phyloP scores from a whole-genome alignment of 805 yeast species.

The Candida piceae region DNA sequence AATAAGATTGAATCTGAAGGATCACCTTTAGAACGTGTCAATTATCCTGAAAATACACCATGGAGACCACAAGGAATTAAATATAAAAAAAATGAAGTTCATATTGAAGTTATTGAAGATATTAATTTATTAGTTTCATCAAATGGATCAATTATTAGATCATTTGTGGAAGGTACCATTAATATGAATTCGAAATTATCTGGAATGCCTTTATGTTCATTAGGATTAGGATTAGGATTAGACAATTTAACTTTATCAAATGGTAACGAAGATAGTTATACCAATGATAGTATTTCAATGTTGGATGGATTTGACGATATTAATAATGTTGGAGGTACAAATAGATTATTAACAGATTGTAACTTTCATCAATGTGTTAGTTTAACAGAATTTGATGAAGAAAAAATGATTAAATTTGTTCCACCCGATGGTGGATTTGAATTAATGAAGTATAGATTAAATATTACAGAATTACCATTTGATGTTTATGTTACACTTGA shows the following conservation, averaged over 20 bases:
- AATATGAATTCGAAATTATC: constrained; percentile 65
- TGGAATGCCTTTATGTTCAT: constrained; percentile 80
- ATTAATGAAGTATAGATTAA: constrained; percentile 66
- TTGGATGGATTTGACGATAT: background rate
- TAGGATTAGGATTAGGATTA: constrained; percentile 54
- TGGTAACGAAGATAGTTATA: too few species aligned
- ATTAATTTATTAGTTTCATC: constrained; percentile 65
- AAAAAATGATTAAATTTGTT: constrained; percentile 60
- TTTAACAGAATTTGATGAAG: constrained; percentile 59
- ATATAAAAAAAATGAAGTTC: constrained; percentile 78
- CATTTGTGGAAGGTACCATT: constrained; percentile 74
- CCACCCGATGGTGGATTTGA: constrained; percentile 91
- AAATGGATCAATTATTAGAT: constrained; percentile 57
- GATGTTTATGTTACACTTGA: constrained; percentile 51
- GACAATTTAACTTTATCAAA: too few species aligned
- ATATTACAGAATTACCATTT: constrained; percentile 67
- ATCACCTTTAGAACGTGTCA: constrained; percentile 8
- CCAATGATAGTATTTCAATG: background rate
- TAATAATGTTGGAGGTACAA: constrained; percentile 3
- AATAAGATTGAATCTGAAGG: constrained; percentile 5
- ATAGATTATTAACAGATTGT: constrained; percentile 53
- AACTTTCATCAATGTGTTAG: constrained; percentile 87
- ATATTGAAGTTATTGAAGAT: constrained; percentile 69
- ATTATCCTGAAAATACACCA: constrained; percentile 31
- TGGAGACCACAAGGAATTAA: constrained; percentile 72